phyloP scores from a whole-genome alignment of 1,284 basidiomycete species.

The Heterobasidion parviporum region DNA sequence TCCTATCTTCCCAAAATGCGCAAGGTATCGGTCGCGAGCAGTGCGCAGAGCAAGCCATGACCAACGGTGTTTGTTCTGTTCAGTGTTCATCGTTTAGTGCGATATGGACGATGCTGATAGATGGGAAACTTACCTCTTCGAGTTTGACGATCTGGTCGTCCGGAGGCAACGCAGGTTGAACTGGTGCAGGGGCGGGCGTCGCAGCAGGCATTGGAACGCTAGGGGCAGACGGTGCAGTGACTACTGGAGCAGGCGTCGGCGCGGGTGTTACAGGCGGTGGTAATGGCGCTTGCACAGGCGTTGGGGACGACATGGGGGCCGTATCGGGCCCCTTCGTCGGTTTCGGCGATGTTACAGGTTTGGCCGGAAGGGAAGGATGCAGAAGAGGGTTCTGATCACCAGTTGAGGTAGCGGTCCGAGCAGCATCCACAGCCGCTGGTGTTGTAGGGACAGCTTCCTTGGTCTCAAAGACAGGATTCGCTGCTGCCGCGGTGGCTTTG shows the following conservation, averaged over 20 bases:
- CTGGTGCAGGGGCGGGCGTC: constrained; percentile 19
- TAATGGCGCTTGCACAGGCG: neutral
- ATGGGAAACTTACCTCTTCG: constrained; percentile 44
- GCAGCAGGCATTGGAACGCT: constrained; percentile 14
- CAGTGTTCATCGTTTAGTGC: neutral
- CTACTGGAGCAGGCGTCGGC: constrained; percentile 8
- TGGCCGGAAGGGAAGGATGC: constrained; percentile 59
- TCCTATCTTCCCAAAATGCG: constrained; percentile 72
- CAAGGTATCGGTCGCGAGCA: constrained; percentile 60
- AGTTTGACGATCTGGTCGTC: constrained; percentile 49
- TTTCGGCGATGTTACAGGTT: constrained; percentile 26
- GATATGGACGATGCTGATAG: neutral
- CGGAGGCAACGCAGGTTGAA: constrained; percentile 15
- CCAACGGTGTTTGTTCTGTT: constrained; percentile 63
- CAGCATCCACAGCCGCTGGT: neutral
- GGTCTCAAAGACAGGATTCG: constrained; percentile 1
- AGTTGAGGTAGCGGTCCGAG: constrained; percentile 1
- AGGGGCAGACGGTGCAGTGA: constrained; percentile 10
- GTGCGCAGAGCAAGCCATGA: constrained; percentile 74
- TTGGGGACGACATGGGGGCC: neutral
- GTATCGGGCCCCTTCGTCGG: neutral
- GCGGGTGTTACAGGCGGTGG: neutral
- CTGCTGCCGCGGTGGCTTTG: constrained; percentile 23
- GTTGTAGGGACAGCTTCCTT: constrained; percentile 10
- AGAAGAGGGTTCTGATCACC: constrained; percentile 31